Evolutionary conservation across 805 yeast genomes (phyloP).

Genomic region (Candida nitratophila): DNA sequence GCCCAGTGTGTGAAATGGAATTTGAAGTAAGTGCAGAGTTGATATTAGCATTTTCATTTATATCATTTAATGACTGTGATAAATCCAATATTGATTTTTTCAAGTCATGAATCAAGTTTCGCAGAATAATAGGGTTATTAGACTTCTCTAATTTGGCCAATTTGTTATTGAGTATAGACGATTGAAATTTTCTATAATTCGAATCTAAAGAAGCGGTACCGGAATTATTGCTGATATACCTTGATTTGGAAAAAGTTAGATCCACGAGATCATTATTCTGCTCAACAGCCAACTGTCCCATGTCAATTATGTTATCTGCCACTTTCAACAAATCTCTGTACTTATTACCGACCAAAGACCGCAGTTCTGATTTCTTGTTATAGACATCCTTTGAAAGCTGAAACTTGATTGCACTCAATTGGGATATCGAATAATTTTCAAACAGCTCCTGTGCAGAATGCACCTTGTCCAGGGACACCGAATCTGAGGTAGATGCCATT

Average conservation of each 20-base stretch:
- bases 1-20: too few species aligned
- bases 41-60: not conserved
- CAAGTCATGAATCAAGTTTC: slow-evolving; percentile 21
- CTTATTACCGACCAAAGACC: slow-evolving; percentile 26
- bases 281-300: slow-evolving; percentile 20
- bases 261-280: slow-evolving; percentile 21
- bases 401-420: slow-evolving; percentile 17
- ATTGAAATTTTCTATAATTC: slow-evolving; percentile 14
- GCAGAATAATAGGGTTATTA: slow-evolving; percentile 14
- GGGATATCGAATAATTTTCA: slow-evolving; percentile 18
- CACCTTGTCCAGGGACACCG: not conserved
- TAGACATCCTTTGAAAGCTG: slow-evolving; percentile 15
- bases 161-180: not conserved
- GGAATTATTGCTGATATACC: slow-evolving; percentile 8
- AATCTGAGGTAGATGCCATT: too few species aligned
- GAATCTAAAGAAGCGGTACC: not conserved
- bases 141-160: slow-evolving; percentile 6
- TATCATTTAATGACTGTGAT: not conserved
- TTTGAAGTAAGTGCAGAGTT: slow-evolving; percentile 3
- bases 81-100: slow-evolving; percentile 10
- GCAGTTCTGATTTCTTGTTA: slow-evolving; percentile 17
- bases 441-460: not conserved
- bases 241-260: slow-evolving; percentile 22
- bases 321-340: slow-evolving; percentile 29
- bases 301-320: slow-evolving; percentile 29